Evolutionary conservation across 345 rosid genomes (phyloP).

Genomic region (Populus davidiana): DNA sequence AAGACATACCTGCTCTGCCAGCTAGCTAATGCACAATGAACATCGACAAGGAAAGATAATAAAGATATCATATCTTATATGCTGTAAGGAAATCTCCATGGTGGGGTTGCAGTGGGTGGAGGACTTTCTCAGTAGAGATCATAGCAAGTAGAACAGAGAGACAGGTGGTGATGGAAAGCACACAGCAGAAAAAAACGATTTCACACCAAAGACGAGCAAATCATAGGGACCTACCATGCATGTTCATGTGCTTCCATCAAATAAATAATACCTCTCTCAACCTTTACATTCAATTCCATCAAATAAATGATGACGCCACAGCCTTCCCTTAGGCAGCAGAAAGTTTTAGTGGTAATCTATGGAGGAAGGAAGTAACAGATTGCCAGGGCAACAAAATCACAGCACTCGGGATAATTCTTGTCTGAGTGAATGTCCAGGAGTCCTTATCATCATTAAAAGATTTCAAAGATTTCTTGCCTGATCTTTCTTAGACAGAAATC

Average conservation of each 20-base stretch:
- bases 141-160: constrained; percentile 1
- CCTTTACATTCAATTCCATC: background rate
- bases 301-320: background rate
- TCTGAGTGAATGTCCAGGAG: background rate
- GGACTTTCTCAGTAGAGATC: background rate
- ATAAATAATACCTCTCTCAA: background rate
- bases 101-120: constrained; percentile 37
- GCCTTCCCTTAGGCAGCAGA: background rate
- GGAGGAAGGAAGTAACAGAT: background rate
- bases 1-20: constrained; percentile 34
- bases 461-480: background rate
- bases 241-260: background rate
- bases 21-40: constrained; percentile 40
- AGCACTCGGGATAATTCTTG: background rate
- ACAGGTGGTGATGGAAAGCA: constrained; percentile 25
- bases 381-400: background rate
- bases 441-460: background rate
- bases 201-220: constrained; percentile 30
- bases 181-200: constrained; percentile 14
- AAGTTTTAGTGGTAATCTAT: background rate
- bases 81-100: constrained; percentile 12
- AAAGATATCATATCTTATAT: background rate
- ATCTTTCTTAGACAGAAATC: background rate
- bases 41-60: constrained; percentile 22
- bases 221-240: constrained; percentile 24